Evolutionary conservation across 2,329 filamentous ascomycete species (phyloP), one percentile per base, ranked within the genome.

Genomic region (Aciculosporium take): DNA sequence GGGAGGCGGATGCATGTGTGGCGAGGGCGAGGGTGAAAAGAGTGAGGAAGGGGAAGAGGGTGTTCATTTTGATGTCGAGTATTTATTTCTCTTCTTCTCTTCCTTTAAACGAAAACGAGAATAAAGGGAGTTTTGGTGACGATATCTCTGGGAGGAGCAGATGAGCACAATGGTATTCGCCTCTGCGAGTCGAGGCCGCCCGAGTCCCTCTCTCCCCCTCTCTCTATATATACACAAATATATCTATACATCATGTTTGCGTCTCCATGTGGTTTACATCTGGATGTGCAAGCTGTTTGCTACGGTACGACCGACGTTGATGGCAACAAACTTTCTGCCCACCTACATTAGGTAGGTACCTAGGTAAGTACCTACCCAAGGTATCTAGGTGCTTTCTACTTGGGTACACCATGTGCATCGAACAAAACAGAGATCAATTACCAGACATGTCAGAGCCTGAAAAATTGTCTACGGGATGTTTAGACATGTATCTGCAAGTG

Each of bases 31-130:
- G 33, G 7, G 45, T 40, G 13, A 54, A 28, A 15, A 56, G 29
- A 8, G 44, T 38, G 3, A 41, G 7, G 6, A 41, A 32, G 3
- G 33, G 13, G 21, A 53, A 27, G 18, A 49, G 33, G n/a, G 53
- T 18, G 45, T 53, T 57, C 57, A 60, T 60, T 28, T 33, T 43
- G 29, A 10, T 28, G 13, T 13, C n/a, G n/a, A n/a, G n/a, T n/a
- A n/a, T n/a, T n/a, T n/a, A n/a, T n/a, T n/a, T n/a, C n/a, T n/a
- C n/a, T n/a, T n/a, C n/a, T n/a, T n/a, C n/a, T n/a, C n/a, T n/a
- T n/a, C n/a, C n/a, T n/a, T n/a, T n/a, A n/a, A n/a, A n/a, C n/a
- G n/a, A n/a, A n/a, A n/a, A n/a, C n/a, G n/a, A n/a, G n/a, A n/a
- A n/a, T n/a, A n/a, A n/a, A n/a, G n/a, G n/a, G n/a, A n/a, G n/a